Percentiles rank a stretch among this genome's conserved stretches.
These are phyloP conservation scores for Aureococcus anophagefferens DNA, from an alignment of 108 stramenopile species.

Conservation along the genomic window DNA sequence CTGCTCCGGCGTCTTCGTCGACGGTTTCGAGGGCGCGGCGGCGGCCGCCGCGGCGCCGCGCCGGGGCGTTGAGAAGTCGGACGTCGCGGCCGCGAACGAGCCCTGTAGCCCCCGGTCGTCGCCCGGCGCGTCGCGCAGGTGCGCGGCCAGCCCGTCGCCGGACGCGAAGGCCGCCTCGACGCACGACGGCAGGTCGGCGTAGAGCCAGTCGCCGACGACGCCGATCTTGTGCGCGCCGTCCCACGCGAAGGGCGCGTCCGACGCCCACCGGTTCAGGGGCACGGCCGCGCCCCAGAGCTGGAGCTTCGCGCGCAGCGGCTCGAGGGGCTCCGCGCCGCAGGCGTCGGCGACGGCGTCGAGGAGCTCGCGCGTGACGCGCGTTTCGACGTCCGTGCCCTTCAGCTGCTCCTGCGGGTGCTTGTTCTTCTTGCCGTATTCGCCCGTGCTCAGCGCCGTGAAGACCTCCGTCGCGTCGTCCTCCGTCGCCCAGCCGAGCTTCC, in stretches of 20 bases:
- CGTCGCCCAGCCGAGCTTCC: background rate
- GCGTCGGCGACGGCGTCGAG: conserved; percentile 33
- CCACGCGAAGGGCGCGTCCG: background rate
- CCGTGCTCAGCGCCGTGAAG: conserved; percentile 64
- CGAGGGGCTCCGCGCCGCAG: background rate
- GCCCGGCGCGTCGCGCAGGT: background rate
- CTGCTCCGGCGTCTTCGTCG: no score
- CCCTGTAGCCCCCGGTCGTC: no score
- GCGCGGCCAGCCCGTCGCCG: background rate
- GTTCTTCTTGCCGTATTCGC: conserved; percentile 58
- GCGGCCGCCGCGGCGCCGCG: no score
- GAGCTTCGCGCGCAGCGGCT: conserved; percentile 39
- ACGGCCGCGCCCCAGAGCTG: conserved; percentile 81
- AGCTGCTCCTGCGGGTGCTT: conserved; percentile 75
- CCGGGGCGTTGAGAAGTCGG: no score
- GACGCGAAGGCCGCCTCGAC: background rate
- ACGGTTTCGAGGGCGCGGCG: no score
- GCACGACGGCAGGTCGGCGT: background rate
- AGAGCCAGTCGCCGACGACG: background rate
- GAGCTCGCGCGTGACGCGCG: conserved; percentile 43
- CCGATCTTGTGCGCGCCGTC: background rate
- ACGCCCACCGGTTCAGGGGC: conserved; percentile 60
- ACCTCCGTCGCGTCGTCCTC: conserved; percentile 35
- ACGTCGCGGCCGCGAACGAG: no score
- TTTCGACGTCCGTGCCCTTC: conserved; percentile 38